Conservation (phyloP, 148 eudicot species). For the Beta vulgaris region DNA sequence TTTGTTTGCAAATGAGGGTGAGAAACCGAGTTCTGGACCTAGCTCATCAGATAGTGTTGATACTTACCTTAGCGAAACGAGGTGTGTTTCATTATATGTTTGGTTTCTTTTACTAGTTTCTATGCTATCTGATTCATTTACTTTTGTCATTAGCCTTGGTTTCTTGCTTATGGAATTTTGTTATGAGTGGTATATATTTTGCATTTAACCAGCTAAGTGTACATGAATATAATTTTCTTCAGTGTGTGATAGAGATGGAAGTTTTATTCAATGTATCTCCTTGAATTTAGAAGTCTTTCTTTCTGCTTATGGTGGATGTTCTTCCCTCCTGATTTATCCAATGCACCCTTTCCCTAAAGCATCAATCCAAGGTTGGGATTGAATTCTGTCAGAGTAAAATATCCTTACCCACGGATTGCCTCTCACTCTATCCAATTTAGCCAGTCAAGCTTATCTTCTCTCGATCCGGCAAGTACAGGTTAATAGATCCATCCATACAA, state of each 20-base stretch:
- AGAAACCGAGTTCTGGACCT: slow-evolving; percentile 21
- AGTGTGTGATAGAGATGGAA: neutral
- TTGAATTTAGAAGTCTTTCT: neutral
- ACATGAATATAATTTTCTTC: neutral
- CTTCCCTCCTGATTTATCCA: no score
- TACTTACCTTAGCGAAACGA: slow-evolving; percentile 74
- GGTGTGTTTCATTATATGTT: slow-evolving; percentile 33
- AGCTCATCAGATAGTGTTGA: slow-evolving; percentile 38
- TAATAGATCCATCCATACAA: no score
- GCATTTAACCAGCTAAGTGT: neutral
- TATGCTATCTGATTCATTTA: neutral
- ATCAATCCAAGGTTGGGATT: no score
- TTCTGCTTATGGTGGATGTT: neutral
- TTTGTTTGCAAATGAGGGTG: slow-evolving; percentile 32
- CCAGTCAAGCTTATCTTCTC: no score
- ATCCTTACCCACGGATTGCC: no score
- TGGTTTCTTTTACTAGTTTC: neutral
- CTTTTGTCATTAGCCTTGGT: neutral
- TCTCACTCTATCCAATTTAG: no score
- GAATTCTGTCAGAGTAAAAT: no score
- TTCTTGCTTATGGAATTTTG: neutral
- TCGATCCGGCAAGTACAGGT: no score
- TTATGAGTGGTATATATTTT: neutral
- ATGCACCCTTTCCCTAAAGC: no score
- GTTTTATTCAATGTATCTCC: neutral